phyloP scores from a whole-genome alignment of 371 early-diverging fungal species.

The Rhizomucor pusillus region DNA sequence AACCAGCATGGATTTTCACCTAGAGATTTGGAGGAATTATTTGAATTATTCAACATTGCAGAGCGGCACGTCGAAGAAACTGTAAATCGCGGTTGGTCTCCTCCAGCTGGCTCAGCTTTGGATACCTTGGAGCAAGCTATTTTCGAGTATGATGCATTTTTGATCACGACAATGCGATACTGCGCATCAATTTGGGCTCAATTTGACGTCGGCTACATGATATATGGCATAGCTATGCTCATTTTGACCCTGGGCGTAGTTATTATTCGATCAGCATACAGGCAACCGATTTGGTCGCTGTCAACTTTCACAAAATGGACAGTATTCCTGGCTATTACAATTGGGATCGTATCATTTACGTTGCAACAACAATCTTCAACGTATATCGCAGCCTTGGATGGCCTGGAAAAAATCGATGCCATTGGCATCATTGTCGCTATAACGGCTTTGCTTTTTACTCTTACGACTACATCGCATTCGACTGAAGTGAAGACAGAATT shows the following conservation, averaged over 20 bases:
- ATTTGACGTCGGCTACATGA: slow-evolving; percentile 76
- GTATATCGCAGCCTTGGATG: no score
- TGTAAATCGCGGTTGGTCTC: no score
- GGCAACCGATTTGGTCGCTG: background rate
- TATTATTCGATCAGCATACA: background rate
- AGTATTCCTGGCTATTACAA: background rate
- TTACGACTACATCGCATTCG: background rate
- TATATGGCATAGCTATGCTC: slow-evolving; percentile 55
- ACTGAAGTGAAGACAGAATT: background rate
- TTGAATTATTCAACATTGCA: slow-evolving; percentile 25
- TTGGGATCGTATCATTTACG: background rate
- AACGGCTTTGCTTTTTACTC: background rate
- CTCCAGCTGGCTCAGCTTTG: no score
- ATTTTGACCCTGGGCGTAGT: slow-evolving; percentile 7
- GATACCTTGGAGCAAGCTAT: slow-evolving; percentile 31
- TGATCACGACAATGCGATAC: slow-evolving; percentile 63
- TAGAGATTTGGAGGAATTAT: slow-evolving; percentile 12
- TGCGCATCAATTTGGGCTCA: slow-evolving; percentile 90
- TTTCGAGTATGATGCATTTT: slow-evolving; percentile 58
- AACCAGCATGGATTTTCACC: slow-evolving; percentile 33
- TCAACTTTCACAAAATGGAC: background rate
- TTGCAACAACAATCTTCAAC: no score
- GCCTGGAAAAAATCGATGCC: background rate
- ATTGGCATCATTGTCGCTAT: background rate
- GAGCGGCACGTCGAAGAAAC: background rate